Conservation (phyloP, 1,284 basidiomycete genomes). For the Microbotryum intermedium region DNA sequence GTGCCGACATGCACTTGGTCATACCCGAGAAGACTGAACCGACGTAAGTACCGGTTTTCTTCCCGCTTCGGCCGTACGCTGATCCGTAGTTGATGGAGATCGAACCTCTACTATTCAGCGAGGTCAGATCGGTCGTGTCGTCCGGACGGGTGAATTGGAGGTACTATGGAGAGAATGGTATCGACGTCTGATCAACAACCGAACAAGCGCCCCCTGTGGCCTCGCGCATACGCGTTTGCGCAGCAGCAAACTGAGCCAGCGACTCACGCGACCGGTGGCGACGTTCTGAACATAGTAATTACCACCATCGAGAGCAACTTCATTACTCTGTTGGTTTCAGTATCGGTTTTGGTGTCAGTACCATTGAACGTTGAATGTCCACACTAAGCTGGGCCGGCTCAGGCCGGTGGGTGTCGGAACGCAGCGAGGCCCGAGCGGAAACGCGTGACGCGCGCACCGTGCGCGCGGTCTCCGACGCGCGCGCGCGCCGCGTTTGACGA, state of each 20-base stretch:
- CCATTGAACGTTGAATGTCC: not conserved
- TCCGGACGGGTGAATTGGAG: not conserved
- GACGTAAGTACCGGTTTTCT: constrained; percentile 1
- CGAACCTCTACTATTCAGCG: constrained; percentile 1
- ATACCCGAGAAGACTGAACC: constrained; percentile 9
- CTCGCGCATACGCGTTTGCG: not conserved
- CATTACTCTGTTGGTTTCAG: not conserved
- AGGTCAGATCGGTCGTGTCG: constrained; percentile 21
- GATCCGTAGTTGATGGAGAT: constrained; percentile 10
- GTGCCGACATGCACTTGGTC: constrained; percentile 14
- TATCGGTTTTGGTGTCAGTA: constrained; percentile 5
- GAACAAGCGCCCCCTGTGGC: not conserved
- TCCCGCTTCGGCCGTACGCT: constrained; percentile 14
- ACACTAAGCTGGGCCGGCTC: constrained; percentile 5
- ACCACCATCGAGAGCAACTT: not conserved
- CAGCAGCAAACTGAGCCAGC: not conserved
- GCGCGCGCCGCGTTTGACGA: no score
- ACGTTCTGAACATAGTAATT: constrained; percentile 6
- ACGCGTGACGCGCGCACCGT: not conserved
- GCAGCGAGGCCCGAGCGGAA: not conserved
- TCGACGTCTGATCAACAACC: not conserved
- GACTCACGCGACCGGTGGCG: constrained; percentile 4
- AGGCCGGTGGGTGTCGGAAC: not conserved
- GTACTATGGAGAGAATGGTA: not conserved
- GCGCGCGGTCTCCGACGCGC: not conserved